Conservation (phyloP, 805 yeast species). For the Metschnikowia sp. region DNA sequence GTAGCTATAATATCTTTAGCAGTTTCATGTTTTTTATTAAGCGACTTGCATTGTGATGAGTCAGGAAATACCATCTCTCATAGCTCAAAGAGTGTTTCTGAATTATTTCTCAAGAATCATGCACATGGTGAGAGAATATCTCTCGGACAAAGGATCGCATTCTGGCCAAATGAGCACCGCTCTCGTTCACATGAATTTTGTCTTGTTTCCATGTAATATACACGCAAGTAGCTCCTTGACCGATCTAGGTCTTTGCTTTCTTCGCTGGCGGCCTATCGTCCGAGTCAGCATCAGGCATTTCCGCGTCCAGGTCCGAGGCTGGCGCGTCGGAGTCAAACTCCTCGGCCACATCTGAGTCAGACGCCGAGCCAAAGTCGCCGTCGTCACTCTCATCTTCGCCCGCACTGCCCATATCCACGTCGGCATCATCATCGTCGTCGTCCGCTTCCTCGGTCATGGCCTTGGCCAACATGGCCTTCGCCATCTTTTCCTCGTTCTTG, state of each 20-base stretch:
- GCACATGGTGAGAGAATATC: too few relatives aligned
- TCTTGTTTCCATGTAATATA: too few relatives aligned
- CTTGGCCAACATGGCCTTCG: slow-evolving; percentile 73
- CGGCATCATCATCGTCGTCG: slow-evolving; percentile 50
- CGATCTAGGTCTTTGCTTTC: slow-evolving; percentile 21
- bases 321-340: slow-evolving; percentile 74
- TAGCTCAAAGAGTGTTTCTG: too few relatives aligned
- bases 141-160: too few relatives aligned
- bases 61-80: too few relatives aligned
- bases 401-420: slow-evolving; percentile 63
- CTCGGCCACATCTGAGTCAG: slow-evolving; percentile 74
- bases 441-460: slow-evolving; percentile 64
- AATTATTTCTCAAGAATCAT: too few relatives aligned
- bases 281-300: slow-evolving; percentile 13
- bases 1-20: too few relatives aligned
- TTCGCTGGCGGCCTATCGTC: slow-evolving; percentile 33
- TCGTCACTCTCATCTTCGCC: slow-evolving; percentile 78
- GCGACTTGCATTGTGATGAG: too few relatives aligned
- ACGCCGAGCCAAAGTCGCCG: slow-evolving; percentile 73
- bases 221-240: neutral
- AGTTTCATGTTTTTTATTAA: too few relatives aligned
- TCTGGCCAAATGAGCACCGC: too few relatives aligned
- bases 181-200: too few relatives aligned
- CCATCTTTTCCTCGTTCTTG: slow-evolving; percentile 85
- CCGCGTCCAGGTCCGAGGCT: slow-evolving; percentile 26